These are phyloP conservation scores for Protea cynaroides DNA, from an alignment of 164 flowering plant genomes.

Conservation along the genomic window DNA sequence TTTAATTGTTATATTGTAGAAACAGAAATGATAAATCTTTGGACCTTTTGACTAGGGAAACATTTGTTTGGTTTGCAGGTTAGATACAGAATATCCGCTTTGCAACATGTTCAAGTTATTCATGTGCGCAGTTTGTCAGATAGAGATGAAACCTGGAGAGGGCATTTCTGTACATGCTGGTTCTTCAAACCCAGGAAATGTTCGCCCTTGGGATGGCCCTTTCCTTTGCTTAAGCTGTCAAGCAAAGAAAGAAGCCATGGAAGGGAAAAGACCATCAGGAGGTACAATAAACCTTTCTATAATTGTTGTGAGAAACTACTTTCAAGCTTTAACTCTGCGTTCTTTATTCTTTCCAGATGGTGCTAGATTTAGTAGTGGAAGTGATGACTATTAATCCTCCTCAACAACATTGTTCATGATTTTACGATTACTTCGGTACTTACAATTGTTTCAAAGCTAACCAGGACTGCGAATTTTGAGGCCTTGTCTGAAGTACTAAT, in stretches of 20 bases:
- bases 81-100: conserved; percentile 86
- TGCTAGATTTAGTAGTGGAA: conserved; percentile 43
- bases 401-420: conserved; percentile 10
- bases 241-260: conserved; percentile 97
- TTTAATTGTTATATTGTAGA: background rate
- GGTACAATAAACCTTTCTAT: conserved; percentile 26
- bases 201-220: conserved; percentile 98
- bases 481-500: conserved; percentile 4
- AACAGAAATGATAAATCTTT: background rate
- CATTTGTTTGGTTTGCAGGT: conserved; percentile 44
- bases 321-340: background rate
- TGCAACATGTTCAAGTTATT: conserved; percentile 95
- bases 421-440: conserved; percentile 19
- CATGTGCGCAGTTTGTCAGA: conserved; percentile 90
- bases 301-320: background rate
- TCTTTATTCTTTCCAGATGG: conserved; percentile 33
- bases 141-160: conserved; percentile 84
- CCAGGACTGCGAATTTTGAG: conserved; percentile 12
- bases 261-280: conserved; percentile 77
- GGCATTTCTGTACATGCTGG: conserved; percentile 86
- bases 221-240: conserved; percentile 88
- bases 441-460: conserved; percentile 26
- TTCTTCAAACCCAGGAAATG: conserved; percentile 42
- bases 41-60: background rate
- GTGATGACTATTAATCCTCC: conserved; percentile 55